Evolutionary conservation across 2,329 filamentous ascomycete genomes (phyloP), one percentile per base, ranked within the genome.

Genomic region (Pestalotiopsis fici): DNA sequence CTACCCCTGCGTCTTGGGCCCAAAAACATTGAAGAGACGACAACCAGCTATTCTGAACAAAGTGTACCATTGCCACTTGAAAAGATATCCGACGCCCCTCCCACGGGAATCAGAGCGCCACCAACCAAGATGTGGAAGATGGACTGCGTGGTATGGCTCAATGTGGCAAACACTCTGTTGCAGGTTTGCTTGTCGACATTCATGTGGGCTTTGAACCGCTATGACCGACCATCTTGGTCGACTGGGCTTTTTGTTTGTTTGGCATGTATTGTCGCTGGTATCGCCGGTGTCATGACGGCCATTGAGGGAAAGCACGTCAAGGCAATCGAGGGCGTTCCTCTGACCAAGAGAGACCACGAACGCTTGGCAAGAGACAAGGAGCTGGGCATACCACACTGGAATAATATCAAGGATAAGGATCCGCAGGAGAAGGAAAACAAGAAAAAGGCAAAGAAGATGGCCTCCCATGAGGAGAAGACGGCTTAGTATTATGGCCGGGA

Each of bases 201-300:
- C 80, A 97, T 97, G 94, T 97, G 93, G 92, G 90, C 88, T 2
- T 83, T 92, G 79, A 92, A 93, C 75, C 83, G 92, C 25, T 90
- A 90, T 74, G 81, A 91, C 25, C 84, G 94, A n/a, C 93, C 94
- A 0, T 87, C 87, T 25, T 97, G 93, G 93, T 87, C 90, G 12
- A 95, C 93, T 0, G 94, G 93, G 1, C 79, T 94, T 0, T 93
- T 96, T 74, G 91, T 97, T 21, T 91, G 87, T 2, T 76, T 95
- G 5, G 93, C 89, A 2, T 94, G 90, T 74, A 83, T 90, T 23
- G 88, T 91, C 4, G 91, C 91, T 7, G 91, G 86, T 18, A 75
- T 87, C 25, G 93, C 88, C 18, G 93, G 93, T 2, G 79, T 91
- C 39, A 86, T 93, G 76, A 90, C 90, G 79, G 93, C 90, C 69